Evolutionary conservation across 192 early-diverging fungal species (phyloP), one percentile per base, ranked within the genome.

Genomic region (Coemansia sp.): DNA sequence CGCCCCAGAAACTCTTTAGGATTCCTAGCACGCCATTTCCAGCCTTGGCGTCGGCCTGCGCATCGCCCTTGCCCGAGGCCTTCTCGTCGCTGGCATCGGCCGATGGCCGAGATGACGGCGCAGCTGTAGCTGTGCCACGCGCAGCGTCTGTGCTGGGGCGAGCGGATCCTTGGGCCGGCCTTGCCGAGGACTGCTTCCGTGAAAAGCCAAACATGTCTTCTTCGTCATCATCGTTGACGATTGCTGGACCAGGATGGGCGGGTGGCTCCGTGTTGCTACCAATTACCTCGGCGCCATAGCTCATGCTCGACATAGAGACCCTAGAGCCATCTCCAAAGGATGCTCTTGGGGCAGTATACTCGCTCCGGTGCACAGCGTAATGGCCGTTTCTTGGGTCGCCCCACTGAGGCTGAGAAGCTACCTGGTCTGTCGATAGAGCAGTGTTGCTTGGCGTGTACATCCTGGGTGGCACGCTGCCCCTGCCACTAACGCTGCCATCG

Each of bases 201-300:
- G 75, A 73, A 41, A 84, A 80, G 16, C 79, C 79, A 82, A 74
- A 78, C 68, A 80, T 82, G 61, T 85, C 83, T 73, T 74, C 78
- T 6, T 72, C 70, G 30, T 80, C 79, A 27, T 78, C 75, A 27
- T 78, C 75, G 29, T 66, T 63, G 30, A 62, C 61, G 16, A 61
- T 39, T 10, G 65, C 58, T 35, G 9, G 40, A 5, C n/a, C 18
- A 10, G 66, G 29, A 16, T 29, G 61, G 24, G 24, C 41, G 11
- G 38, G 40, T 13, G 13, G 61, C 35, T 39, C 61, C 1, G 35
- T 4, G 41, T 7, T 30, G 24, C 18, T 34, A 34, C 53, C 56
- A 40, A 18, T 18, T 8, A 35, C 43, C 12, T 30, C 56, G 44
- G 29, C 22, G 15, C 52, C n/a, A 32, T 44, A 70, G 62, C 52